phyloP scores from a whole-genome alignment of 148 eudicot genomes.

The Silene uniflora region DNA sequence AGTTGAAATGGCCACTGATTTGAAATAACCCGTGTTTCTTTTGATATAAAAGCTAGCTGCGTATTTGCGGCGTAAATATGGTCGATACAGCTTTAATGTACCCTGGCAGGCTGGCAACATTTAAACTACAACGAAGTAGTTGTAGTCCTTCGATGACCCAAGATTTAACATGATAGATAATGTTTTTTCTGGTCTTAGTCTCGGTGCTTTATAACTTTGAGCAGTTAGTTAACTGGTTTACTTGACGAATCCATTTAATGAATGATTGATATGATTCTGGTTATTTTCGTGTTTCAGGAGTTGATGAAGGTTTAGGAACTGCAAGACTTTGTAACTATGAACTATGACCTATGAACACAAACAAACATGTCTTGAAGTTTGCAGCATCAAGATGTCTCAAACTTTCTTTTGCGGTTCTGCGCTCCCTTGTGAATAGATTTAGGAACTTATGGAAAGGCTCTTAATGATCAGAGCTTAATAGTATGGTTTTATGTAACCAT shows the following conservation, averaged over 20 bases:
- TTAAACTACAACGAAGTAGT: too few relatives aligned
- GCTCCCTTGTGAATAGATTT: conserved; percentile 21
- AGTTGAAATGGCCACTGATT: background rate
- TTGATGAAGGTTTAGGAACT: conserved; percentile 60
- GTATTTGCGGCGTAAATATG: background rate
- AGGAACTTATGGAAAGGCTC: background rate
- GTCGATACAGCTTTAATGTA: background rate
- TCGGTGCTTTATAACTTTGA: background rate
- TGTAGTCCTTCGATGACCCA: background rate
- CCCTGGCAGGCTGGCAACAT: too few relatives aligned
- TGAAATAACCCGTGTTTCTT: background rate
- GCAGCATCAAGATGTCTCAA: conserved; percentile 1
- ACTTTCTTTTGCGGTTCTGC: conserved; percentile 6
- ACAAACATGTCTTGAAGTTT: background rate
- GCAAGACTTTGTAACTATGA: conserved; percentile 14
- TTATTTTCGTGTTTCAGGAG: conserved; percentile 51
- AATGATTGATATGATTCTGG: conserved; percentile 4
- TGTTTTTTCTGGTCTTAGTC: too few relatives aligned
- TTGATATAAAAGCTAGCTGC: background rate
- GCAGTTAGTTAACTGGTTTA: background rate
- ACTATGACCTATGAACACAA: background rate
- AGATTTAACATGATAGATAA: background rate
- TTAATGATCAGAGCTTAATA: background rate
- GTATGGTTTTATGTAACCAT: background rate
- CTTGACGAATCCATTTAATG: too few relatives aligned